A percentile compares a stretch with the other conserved stretches of the same genome.
Conservation (phyloP, 1,139 yeast genomes). For the Candida sanyaensis region DNA sequence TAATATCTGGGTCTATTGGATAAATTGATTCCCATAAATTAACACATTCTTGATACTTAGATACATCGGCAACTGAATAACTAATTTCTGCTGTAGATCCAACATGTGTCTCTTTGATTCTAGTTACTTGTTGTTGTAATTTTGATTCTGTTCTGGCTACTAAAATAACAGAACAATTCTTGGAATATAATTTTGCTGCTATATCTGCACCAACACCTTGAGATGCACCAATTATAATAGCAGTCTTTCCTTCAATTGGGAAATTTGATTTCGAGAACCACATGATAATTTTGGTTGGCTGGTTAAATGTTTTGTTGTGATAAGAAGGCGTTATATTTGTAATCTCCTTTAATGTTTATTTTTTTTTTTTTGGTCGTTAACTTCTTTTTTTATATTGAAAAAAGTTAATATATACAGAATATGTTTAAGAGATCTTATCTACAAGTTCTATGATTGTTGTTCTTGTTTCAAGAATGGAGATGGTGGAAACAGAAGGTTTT, state of each 20-base stretch:
- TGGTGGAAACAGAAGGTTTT: conserved; percentile 28
- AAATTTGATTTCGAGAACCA: conserved; percentile 32
- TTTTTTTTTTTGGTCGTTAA: background rate
- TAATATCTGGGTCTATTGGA: conserved; percentile 61
- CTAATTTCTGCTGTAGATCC: conserved; percentile 31
- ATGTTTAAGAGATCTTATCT: background rate
- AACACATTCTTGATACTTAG: conserved; percentile 54
- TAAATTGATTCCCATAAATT: conserved; percentile 33
- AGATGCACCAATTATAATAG: conserved; percentile 90
- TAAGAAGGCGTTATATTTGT: too few species aligned
- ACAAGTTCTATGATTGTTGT: conserved; percentile 2
- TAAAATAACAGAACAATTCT: conserved; percentile 66
- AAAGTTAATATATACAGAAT: conserved; percentile 3
- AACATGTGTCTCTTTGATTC: conserved; percentile 29
- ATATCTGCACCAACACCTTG: conserved; percentile 91
- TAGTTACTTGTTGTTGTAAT: conserved; percentile 48
- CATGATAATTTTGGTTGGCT: conserved; percentile 13
- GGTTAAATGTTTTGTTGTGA: background rate
- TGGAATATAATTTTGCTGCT: conserved; percentile 57
- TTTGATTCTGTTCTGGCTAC: conserved; percentile 74
- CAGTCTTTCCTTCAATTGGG: conserved; percentile 51
- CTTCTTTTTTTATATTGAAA: background rate
- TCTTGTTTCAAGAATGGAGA: conserved; percentile 34
- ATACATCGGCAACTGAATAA: conserved; percentile 66
- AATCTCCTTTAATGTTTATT: background rate